A percentile compares a stretch with the other conserved stretches of the same genome.
phyloP scores from a whole-genome alignment of 805 yeast species.

The Wickerhamomyces rabaulensis region DNA sequence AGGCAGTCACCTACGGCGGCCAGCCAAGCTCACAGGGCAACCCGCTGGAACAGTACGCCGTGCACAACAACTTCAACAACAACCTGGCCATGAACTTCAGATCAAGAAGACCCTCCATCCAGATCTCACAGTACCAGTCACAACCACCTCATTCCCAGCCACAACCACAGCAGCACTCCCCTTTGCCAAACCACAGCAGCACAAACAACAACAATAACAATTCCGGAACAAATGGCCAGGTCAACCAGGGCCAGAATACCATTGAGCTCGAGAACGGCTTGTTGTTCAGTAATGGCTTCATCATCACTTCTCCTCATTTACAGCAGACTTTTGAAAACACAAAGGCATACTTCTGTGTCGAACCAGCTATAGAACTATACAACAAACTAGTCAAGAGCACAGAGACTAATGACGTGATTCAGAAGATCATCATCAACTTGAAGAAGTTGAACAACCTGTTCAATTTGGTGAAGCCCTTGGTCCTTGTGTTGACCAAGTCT shows the following conservation, averaged over 20 bases:
- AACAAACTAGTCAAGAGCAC: constrained; percentile 27
- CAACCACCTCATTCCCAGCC: constrained; percentile 11
- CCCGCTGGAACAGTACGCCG: constrained; percentile 11
- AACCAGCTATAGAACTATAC: constrained; percentile 34
- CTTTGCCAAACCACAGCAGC: background rate
- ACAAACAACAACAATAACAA: background rate
- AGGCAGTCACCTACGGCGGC: constrained; percentile 10
- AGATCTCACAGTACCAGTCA: constrained; percentile 9
- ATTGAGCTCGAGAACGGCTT: constrained; percentile 57
- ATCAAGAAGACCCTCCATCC: constrained; percentile 23
- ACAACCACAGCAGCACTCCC: constrained; percentile 9
- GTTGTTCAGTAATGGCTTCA: constrained; percentile 46
- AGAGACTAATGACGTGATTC: constrained; percentile 28
- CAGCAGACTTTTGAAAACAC: constrained; percentile 44
- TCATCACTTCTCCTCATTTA: constrained; percentile 55
- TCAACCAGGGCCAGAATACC: constrained; percentile 1
- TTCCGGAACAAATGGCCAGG: background rate
- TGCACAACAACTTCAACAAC: constrained; percentile 13
- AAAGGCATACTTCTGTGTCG: constrained; percentile 49
- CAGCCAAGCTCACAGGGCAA: constrained; percentile 1
- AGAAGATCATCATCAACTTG: constrained; percentile 17
- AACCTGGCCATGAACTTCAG: constrained; percentile 14
- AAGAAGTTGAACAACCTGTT: constrained; percentile 24
- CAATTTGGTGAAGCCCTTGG: constrained; percentile 26
- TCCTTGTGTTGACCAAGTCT: constrained; percentile 51